Evolutionary conservation across 345 rosid genomes (phyloP), one percentile per base, ranked within the genome.

Genomic region (Syzygium aqueum): DNA sequence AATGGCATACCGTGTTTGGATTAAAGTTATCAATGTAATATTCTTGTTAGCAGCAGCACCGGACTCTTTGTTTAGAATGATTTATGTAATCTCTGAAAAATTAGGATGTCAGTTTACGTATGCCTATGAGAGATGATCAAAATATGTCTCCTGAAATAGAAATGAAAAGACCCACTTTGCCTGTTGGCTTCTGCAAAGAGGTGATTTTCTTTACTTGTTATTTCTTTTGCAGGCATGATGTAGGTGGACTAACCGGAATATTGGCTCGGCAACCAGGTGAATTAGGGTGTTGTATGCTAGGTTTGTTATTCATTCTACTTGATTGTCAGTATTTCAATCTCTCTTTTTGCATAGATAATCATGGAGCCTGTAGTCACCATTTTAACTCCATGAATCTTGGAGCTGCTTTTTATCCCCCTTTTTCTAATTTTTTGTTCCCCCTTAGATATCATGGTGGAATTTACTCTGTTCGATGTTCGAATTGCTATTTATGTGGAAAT

Each of bases 141-240:
- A 73, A 37, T 37, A 73, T 73, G 27, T 73, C 12, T 33, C 80
- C 80, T 73, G 27, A 73, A 73, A 33, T 0, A 73, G 49, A 73
- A 73, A 37, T 19, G 80, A 9, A 61, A 37, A 73, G 49, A 37
- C 27, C 27, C 49, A 33, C 46, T 73, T 19, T 73, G 37, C 3
- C 33, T 8, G 43, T 67, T 67, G 78, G 43, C 78, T 2, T 67
- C 78, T 67, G 43, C 43, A 30, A 8, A 67, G 2, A 73, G 49
- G 46, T 73, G 14, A 33, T 14, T 73, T 73, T 33, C 85, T 84
- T 28, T 22, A 5, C 23, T 11, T 46, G 3, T 22, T 23, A 77
- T 21, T 50, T 65, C 33, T n/a, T 33, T 80, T 87, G 87, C 90
- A 89, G 90, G 89, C 51, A 33, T 87, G 88, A 89, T 61, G 22